Base-by-base conservation (phyloP, 2,329 filamentous ascomycete genomes). In the Fusarium concolor region DNA sequence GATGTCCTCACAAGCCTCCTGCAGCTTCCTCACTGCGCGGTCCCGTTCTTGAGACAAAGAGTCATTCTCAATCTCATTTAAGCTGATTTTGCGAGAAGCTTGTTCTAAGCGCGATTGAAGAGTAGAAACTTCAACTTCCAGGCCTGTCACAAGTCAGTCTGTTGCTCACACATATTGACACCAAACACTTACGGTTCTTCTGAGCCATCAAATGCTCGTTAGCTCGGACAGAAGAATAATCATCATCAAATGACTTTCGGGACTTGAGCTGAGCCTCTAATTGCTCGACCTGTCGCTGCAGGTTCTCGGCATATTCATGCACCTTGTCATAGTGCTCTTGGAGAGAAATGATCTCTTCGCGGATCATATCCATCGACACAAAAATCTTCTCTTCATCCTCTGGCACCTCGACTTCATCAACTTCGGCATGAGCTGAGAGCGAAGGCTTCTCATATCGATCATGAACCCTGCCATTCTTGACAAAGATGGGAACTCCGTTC, bases 31-130 rank as follows among this genome's bases (percentile, higher is more conserved):
- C 47, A 90, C 82, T 37, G 90, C 85, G 45, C 88, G 87, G 68
- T 92, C 89, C 29, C 89, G 85, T 76, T 92, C 90, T 29, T 86
- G 83, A 5, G 84, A 83, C 41, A 91, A 78, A 5, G 88, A 85
- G 64, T 90, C 86, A 60, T 86, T 88, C 64, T 89, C 85, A 52
- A 89, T 88, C 50, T 91, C 87, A 35, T 85, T 83, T n/a, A 87
- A 82, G 62, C 85, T 87, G 24, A 86, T 80, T 73, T 90, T 90
- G 43, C 86, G 86, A 55, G 89, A 87, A 37, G 86, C 83, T 66
- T 89, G 84, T 61, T 90, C 87, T 2, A 92, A 79, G 17, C 86
- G 87, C 10, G 84, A 80, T 71, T 90, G 86, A 37, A 92, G 79
- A 20, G 87, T 83, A 45, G 86, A 83, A 42, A 92, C 80, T 71